phyloP scores from a whole-genome alignment of 148 eudicot genomes.

The Camellia lanceoleosa region DNA sequence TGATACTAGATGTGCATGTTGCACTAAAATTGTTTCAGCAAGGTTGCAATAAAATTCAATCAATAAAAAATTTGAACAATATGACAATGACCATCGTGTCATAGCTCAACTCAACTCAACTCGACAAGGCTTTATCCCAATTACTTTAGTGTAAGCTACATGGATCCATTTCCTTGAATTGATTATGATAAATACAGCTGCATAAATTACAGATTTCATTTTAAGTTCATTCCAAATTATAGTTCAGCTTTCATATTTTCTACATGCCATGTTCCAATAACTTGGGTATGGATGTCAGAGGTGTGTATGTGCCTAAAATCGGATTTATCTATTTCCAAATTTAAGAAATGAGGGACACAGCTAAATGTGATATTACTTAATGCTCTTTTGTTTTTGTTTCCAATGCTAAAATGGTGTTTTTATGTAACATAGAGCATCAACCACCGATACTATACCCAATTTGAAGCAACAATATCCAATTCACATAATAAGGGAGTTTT shows the following conservation, averaged over 20 bases:
- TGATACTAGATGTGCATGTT: not conserved
- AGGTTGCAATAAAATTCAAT: not conserved
- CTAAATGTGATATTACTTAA: not conserved
- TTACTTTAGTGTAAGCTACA: too few species aligned
- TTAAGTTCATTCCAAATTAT: not conserved
- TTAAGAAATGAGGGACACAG: not conserved
- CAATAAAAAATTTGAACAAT: not conserved
- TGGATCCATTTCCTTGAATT: too few species aligned
- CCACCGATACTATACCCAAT: not conserved
- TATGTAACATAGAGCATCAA: not conserved
- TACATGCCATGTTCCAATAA: not conserved
- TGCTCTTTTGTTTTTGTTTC: not conserved
- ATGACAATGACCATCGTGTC: not conserved
- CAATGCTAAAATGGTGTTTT: not conserved
- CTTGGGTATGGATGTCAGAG: not conserved
- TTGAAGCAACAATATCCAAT: not conserved
- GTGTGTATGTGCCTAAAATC: not conserved
- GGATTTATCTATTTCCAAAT: not conserved
- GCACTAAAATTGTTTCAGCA: not conserved
- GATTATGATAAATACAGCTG: not conserved
- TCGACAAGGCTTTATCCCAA: too few species aligned
- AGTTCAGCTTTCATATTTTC: not conserved
- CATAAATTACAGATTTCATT: not conserved
- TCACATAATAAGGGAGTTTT: constrained; percentile 2
- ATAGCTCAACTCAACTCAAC: too few species aligned